These are phyloP conservation scores for Calonectria hawksworthii DNA, from an alignment of 2,329 filamentous ascomycete genomes.

Conservation along the genomic window DNA sequence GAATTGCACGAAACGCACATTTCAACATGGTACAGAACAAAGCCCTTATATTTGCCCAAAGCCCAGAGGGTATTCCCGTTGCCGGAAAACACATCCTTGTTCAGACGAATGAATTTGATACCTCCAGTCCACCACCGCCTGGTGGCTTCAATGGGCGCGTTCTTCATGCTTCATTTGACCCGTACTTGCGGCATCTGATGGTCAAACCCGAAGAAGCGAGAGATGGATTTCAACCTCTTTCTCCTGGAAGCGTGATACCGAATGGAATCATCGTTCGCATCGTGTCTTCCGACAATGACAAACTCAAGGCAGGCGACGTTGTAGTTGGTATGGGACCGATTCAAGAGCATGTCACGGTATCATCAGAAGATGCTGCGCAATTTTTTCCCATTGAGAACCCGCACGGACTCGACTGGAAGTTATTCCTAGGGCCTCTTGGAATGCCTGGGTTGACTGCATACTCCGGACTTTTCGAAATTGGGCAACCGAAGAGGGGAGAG, in stretches of 20 bases:
- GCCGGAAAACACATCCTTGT: constrained; percentile 75
- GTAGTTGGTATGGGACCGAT: constrained; percentile 66
- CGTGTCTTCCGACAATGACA: constrained; percentile 72
- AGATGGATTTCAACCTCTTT: constrained; percentile 63
- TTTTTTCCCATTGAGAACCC: constrained; percentile 74
- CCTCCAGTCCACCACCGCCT: constrained; percentile 55
- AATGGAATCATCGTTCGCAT: constrained; percentile 74
- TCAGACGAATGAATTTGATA: constrained; percentile 73
- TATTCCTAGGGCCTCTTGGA: constrained; percentile 79
- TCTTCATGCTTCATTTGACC: constrained; percentile 79
- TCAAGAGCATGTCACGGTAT: constrained; percentile 73
- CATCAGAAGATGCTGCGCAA: constrained; percentile 53
- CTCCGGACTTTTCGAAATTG: constrained; percentile 81
- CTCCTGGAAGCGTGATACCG: constrained; percentile 69
- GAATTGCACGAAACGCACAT: neutral
- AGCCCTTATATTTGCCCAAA: constrained; percentile 74
- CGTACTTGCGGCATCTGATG: constrained; percentile 81
- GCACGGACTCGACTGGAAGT: constrained; percentile 69
- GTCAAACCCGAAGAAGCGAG: constrained; percentile 74
- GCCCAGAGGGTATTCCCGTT: constrained; percentile 73
- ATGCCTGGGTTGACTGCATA: constrained; percentile 86
- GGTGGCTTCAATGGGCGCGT: constrained; percentile 76
- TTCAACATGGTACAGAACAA: constrained; percentile 71
- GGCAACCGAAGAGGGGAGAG: constrained; percentile 81
- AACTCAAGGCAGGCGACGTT: constrained; percentile 74